Base-by-base conservation (phyloP, 1,284 basidiomycete species). In the Rhodotorula sp. region DNA sequence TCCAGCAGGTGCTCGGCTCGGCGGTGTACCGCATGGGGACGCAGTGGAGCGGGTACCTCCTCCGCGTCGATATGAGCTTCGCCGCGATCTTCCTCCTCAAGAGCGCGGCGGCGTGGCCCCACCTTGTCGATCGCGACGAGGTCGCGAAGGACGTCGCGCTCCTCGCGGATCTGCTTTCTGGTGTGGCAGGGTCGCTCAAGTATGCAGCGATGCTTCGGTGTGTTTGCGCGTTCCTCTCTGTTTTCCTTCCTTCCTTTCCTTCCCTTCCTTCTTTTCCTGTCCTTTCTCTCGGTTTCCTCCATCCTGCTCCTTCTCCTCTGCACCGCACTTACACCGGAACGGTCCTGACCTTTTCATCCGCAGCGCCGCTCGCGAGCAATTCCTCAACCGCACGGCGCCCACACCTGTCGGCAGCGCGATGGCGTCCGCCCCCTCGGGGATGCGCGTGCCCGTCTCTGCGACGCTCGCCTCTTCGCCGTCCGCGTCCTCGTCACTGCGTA, bases 21-120 rank as follows among this genome's bases (percentile, higher is more conserved):
- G 60, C 63, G 13, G 61, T 70, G 13, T 72, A 72, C 53, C 46
- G 60, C 37, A 55, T 55, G 27, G 60, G 64, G 6, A 44, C 61
- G 15, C 39, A 54, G 50, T 72, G 54, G 44, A 55, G 39, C 32
- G 67, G 67, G 2, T 72, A 70, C 61, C 46, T 72, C 22, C 57
- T 72, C n/a, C 65, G 65, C 17, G 64, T 63, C 44, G 71, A 72
- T 53, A n/a, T 72, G 41, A 22, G 51, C 29, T 72, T 72, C 59
- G 67, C 71, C n/a, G 67, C 60, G 7, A 36, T 72, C 41, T 63
- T 72, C 36, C 55, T 63, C 22, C 55, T 72, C 56, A 72, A 69
- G 32, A 57, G 41, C 0, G 66, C 60, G 3, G 60, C 55, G 6
- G 66, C 66, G 2, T 67, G 46, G n/a, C 66, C 66, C 17, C 54